Evolutionary conservation across 1,284 basidiomycete species (phyloP), one percentile per base, ranked within the genome.

Genomic region (Ganoderma lucidum): DNA sequence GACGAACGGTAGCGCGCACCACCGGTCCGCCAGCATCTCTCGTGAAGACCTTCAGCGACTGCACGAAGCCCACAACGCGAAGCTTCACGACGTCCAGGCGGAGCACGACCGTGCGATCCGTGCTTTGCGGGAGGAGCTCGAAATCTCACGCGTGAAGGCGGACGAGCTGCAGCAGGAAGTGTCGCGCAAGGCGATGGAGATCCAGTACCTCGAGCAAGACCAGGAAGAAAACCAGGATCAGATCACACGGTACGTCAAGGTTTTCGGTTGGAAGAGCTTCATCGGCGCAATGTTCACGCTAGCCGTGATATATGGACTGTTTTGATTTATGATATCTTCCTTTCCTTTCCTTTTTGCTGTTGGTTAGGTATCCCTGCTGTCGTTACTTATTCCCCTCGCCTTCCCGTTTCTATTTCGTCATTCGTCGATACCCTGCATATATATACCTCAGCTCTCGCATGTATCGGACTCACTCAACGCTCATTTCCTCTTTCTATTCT

Each of bases 11-110:
- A 79, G 76, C 6, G 76, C 82, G 14, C 80, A 83, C 9, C 81
- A 82, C 39, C 80, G 83, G n/a, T 78, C 84, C 23, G 82, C 87
- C 51, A 85, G 83, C 12, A 87, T 93, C 12, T 87, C 91, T 45
- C 89, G 88, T 75, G 92, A 94, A 71, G 92, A 94, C 68, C 81
- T 95, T 59, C 88, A 90, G 78, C 87, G 85, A 75, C 80, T 92
- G 78, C 92, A 94, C 74, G 91, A 93, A 78, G 93, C 93, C 6
- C 93, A 94, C 78, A 95, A 93, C 76, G 83, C 91, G 72, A 95
- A 92, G 82, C 82, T 96, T 75, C 84, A 92, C 71, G 93, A 96
- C 79, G 77, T 96, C 69, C 85, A 93, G 76, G 89, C 91, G 41
- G 87, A 88, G 59, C 89, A 95, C 75, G 89, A 91, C 62, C 90